Base-by-base conservation (phyloP, 192 early-diverging fungal species). In the Podila epigama region DNA sequence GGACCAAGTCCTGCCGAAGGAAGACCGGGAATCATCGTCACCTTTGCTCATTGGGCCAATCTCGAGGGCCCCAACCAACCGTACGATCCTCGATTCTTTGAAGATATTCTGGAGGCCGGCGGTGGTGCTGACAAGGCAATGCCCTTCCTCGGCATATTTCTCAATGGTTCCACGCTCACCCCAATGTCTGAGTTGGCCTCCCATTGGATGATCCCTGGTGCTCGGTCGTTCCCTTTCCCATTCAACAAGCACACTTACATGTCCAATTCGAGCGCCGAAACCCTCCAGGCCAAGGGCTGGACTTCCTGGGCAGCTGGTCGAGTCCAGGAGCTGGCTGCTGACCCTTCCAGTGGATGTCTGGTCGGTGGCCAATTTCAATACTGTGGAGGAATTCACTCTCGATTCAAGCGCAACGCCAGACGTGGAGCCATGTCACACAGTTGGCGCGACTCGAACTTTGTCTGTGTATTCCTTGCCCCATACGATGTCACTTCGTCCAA, bases 391-490 rank as follows among this genome's bases (percentile, higher is more conserved):
- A n/a, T 27, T 33, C 13, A 60, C 3, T 68, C 56, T 1, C 57
- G 57, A 35, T 31, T 60, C 59, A 51, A 5, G 31, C 42, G 51
- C 40, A 68, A 68, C 32, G 65, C 53, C 44, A 68, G 36, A 0
- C 37, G 51, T 13, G 51, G 57, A 27, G 8, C 37, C 57, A 68
- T 42, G 0, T 56, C 57, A 20, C 37, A 59, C 34, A 68, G 57
- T 48, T 68, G 66, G 66, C 6, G 66, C 51, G 66, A 68, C 57
- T 29, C 57, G 10, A 0, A 11, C 57, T 15, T 68, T 57, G 11
- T 4, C 41, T 60, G 27, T n/a, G 36, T 50, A 28, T 0, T 51
- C 28, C 56, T 59, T 57, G 31, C 31, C 37, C 59, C 50, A 36
- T 52, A 68, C 29, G 25, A 68, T 27, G 35, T 11, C 20, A 8